Evolutionary conservation across 176 grass and related monocot species (phyloP).

Genomic region (Oryza australiensis): DNA sequence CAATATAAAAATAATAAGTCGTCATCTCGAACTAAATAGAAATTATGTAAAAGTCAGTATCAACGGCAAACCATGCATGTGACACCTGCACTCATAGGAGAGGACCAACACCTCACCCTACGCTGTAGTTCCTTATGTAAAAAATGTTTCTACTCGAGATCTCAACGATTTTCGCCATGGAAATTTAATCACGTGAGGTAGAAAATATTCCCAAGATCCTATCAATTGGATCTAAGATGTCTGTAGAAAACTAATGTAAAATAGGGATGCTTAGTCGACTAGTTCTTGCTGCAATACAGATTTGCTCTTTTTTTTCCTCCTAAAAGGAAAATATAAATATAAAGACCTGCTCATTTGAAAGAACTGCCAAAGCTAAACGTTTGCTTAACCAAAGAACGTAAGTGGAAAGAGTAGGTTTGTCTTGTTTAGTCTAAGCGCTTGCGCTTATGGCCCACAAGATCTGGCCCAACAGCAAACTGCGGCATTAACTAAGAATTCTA

Average conservation of each 20-base stretch:
- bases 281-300: slow-evolving; percentile 16
- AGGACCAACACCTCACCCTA: slow-evolving; percentile 9
- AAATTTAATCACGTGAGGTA: not conserved
- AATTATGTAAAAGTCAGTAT: slow-evolving; percentile 29
- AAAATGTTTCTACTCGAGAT: slow-evolving; percentile 2
- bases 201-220: not conserved
- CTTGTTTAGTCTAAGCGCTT: slow-evolving; percentile 23
- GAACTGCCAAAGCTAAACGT: slow-evolving; percentile 10
- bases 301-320: not conserved
- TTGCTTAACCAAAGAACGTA: slow-evolving; percentile 15
- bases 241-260: slow-evolving; percentile 9
- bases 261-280: slow-evolving; percentile 17
- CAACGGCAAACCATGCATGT: slow-evolving; percentile 22
- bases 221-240: slow-evolving; percentile 5
- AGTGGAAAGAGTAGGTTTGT: slow-evolving; percentile 15
- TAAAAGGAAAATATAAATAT: not conserved
- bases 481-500: slow-evolving; percentile 21
- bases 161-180: not conserved
- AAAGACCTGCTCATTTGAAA: not conserved
- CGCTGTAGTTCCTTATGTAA: not conserved
- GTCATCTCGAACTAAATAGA: slow-evolving; percentile 15
- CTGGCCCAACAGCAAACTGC: not conserved
- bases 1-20: slow-evolving; percentile 8
- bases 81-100: slow-evolving; percentile 14
- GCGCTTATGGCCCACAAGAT: not conserved